Evolutionary conservation across 2,329 filamentous ascomycete species (phyloP).

Genomic region (Chalaropsis ovoidea): DNA sequence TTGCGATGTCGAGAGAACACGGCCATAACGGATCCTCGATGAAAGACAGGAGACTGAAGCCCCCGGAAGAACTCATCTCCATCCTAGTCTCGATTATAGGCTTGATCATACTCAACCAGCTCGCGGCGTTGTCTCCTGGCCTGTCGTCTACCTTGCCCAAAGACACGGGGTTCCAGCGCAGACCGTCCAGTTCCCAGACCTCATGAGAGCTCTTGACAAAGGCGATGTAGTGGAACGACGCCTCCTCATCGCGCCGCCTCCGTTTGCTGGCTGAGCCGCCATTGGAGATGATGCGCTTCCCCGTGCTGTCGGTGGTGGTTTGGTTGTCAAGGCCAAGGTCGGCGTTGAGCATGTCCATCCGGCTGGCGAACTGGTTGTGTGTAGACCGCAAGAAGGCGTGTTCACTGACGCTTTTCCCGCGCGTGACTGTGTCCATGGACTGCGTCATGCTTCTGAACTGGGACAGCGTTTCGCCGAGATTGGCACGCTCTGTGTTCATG

Average conservation of each 20-base stretch:
- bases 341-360: slow-evolving; percentile 64
- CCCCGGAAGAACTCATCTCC: slow-evolving; percentile 50
- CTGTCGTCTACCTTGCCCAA: slow-evolving; percentile 40
- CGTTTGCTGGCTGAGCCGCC: slow-evolving; percentile 32
- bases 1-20: slow-evolving; percentile 40
- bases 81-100: slow-evolving; percentile 59
- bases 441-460: slow-evolving; percentile 65
- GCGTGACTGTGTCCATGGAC: slow-evolving; percentile 56
- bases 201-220: slow-evolving; percentile 66
- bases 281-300: slow-evolving; percentile 32
- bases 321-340: slow-evolving; percentile 57
- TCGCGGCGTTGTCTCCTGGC: slow-evolving; percentile 26
- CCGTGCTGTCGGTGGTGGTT: slow-evolving; percentile 31
- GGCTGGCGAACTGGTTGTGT: slow-evolving; percentile 79
- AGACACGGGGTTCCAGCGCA: slow-evolving; percentile 59
- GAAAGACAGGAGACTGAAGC: slow-evolving; percentile 70
- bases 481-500: slow-evolving; percentile 63
- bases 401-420: slow-evolving; percentile 64
- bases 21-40: slow-evolving; percentile 53
- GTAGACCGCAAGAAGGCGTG: slow-evolving; percentile 67
- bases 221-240: slow-evolving; percentile 77
- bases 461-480: slow-evolving; percentile 59
- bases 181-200: slow-evolving; percentile 83
- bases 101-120: slow-evolving; percentile 59
- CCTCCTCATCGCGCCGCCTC: slow-evolving; percentile 38